These are phyloP conservation scores for Candida dubliniensis DNA, from an alignment of 1,139 yeast species.

Conservation along the genomic window DNA sequence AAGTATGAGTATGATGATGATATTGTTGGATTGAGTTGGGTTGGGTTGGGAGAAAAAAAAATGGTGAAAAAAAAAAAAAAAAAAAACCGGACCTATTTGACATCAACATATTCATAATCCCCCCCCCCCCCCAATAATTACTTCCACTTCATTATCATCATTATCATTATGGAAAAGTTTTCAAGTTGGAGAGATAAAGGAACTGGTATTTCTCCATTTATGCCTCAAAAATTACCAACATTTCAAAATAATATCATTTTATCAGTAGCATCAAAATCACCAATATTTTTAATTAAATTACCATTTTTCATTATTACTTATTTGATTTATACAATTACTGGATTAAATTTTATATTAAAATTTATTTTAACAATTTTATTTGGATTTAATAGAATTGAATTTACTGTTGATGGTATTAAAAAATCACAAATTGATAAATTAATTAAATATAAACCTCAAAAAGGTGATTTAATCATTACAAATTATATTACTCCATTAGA, in stretches of 20 bases:
- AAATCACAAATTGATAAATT: constrained; percentile 37
- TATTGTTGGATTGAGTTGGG: too few relatives aligned
- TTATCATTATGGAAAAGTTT: constrained; percentile 64
- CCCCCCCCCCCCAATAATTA: too few relatives aligned
- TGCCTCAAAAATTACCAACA: constrained; percentile 42
- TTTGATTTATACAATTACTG: constrained; percentile 18
- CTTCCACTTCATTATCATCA: neutral
- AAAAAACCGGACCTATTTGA: too few relatives aligned
- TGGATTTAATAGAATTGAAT: constrained; percentile 34
- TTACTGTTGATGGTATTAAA: constrained; percentile 53
- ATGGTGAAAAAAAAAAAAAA: too few relatives aligned
- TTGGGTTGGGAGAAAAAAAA: too few relatives aligned
- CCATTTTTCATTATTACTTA: constrained; percentile 28
- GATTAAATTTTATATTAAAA: constrained; percentile 17
- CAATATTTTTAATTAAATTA: constrained; percentile 23
- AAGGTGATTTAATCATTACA: constrained; percentile 45
- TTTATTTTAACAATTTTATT: constrained; percentile 21
- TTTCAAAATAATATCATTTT: constrained; percentile 7
- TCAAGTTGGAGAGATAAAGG: constrained; percentile 76
- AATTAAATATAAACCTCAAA: constrained; percentile 37
- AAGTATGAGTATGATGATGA: too few relatives aligned
- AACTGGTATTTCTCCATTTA: constrained; percentile 79
- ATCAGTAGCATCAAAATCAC: constrained; percentile 13
- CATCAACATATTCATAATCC: neutral
- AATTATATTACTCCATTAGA: constrained; percentile 62